Evolutionary conservation across 768 basidiomycete species (phyloP), one percentile per base, ranked within the genome.

Genomic region (Mycena rosella): DNA sequence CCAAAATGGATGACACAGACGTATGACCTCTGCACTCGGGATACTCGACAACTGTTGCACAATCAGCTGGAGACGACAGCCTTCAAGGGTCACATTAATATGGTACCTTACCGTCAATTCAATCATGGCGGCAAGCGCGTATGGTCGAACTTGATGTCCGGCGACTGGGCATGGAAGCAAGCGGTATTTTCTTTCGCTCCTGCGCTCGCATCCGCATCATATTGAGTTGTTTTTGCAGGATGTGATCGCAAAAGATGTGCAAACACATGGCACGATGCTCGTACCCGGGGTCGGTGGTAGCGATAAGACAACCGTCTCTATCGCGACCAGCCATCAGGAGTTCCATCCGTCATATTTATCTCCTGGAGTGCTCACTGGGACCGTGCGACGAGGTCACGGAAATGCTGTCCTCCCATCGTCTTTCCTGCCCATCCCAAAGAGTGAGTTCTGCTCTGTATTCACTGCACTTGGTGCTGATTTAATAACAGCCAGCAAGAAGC

Each of bases 271-370:
- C 8, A 65, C 77, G 1, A 76, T 80, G 69, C 67, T 80, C 27
- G 69, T 78, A 4, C 74, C 77, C 0, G 65, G 83, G 24, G 62
- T 83, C 20, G 64, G 68, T 1, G 81, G 82, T 1, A 81, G 79
- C 58, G 79, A 85, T 61, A 84, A 84, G 62, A 84, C 82, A 0
- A 83, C 81, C 0, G 81, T 83, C 0, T 84, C 80, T 0, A 79
- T 80, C 18, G 78, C 77, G 0, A 84, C 82, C 0, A 80, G 81
- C 1, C 78, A 83, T 45, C 74, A 81, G 34, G 79, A 82, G 36
- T 82, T 78, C 48, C 76, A 83, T 59, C 81, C 79, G 1, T 63
- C 81, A 0, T 83, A 82, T 60, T 34, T 70, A 0, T 80, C 78
- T 6, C 47, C 69, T 0, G 78, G 82, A 0, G 75, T 69, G 29